These are phyloP conservation scores for Passiflora organensis DNA, from an alignment of 345 rosid species.

Conservation along the genomic window DNA sequence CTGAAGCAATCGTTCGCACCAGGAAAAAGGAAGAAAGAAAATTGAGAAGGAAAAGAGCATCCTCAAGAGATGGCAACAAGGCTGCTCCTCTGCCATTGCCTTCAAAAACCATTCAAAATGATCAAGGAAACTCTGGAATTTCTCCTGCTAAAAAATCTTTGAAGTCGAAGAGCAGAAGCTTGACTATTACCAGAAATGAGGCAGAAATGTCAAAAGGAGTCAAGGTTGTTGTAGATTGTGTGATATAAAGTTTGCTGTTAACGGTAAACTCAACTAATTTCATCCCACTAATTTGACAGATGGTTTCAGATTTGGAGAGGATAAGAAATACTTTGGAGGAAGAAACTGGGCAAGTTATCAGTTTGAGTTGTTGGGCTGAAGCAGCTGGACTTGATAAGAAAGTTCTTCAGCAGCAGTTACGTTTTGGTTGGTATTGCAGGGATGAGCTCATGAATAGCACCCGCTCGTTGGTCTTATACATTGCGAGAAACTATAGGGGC, in stretches of 20 bases:
- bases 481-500: slow-evolving; percentile 75
- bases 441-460: slow-evolving; percentile 65
- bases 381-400: slow-evolving; percentile 68
- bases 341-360: slow-evolving; percentile 50
- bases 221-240: slow-evolving; percentile 49
- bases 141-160: slow-evolving; percentile 25
- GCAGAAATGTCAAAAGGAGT: slow-evolving; percentile 66
- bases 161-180: slow-evolving; percentile 44
- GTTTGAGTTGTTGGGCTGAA: slow-evolving; percentile 74
- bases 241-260: slow-evolving; percentile 1
- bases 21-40: slow-evolving; percentile 39
- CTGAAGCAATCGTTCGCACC: slow-evolving; percentile 31
- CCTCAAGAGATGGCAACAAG: slow-evolving; percentile 3
- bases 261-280: slow-evolving; percentile 17
- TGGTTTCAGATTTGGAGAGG: slow-evolving; percentile 60
- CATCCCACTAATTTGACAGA: slow-evolving; percentile 33
- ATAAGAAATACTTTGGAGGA: slow-evolving; percentile 51
- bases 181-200: slow-evolving; percentile 56
- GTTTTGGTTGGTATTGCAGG: slow-evolving; percentile 75
- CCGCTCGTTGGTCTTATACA: slow-evolving; percentile 54
- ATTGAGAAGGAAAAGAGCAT: slow-evolving; percentile 34
- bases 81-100: slow-evolving; percentile 15
- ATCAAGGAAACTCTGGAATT: no score
- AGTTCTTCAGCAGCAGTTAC: slow-evolving; percentile 48
- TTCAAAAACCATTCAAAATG: slow-evolving; percentile 21